Percentiles rank a stretch among this genome's conserved stretches.
phyloP scores from a whole-genome alignment of 305 asterid species.

The Fraxinus xanthoxyloides region DNA sequence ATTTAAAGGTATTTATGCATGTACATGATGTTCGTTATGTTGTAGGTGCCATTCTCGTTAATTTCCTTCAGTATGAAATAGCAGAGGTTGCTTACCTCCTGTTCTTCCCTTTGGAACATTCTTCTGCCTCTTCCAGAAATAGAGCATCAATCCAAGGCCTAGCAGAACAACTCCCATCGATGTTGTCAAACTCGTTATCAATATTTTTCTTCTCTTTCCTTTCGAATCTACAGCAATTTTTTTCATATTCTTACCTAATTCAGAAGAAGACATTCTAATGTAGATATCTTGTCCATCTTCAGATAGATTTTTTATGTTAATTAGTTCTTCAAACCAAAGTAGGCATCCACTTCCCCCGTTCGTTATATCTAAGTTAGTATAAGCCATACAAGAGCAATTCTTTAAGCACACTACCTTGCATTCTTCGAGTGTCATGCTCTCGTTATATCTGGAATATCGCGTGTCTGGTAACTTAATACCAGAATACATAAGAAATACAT shows the following conservation, averaged over 20 bases:
- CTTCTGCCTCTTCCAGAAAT: background rate
- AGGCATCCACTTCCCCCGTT: conserved; percentile 11
- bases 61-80: background rate
- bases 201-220: background rate
- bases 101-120: background rate
- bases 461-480: conserved; percentile 34
- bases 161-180: no score
- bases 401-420: conserved; percentile 28
- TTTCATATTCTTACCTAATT: background rate
- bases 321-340: background rate
- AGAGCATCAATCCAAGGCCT: background rate
- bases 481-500: conserved; percentile 32
- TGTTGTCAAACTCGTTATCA: background rate
- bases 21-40: no score
- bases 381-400: conserved; percentile 42
- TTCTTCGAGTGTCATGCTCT: conserved; percentile 18
- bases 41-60: no score
- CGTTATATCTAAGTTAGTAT: conserved; percentile 14
- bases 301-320: background rate
- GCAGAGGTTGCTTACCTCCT: background rate
- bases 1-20: no score
- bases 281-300: background rate
- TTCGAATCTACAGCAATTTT: background rate
- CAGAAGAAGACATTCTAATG: background rate
- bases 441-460: conserved; percentile 11